Evolutionary conservation across 2,329 filamentous ascomycete species (phyloP).

Genomic region (Ceratocystis albifundus): DNA sequence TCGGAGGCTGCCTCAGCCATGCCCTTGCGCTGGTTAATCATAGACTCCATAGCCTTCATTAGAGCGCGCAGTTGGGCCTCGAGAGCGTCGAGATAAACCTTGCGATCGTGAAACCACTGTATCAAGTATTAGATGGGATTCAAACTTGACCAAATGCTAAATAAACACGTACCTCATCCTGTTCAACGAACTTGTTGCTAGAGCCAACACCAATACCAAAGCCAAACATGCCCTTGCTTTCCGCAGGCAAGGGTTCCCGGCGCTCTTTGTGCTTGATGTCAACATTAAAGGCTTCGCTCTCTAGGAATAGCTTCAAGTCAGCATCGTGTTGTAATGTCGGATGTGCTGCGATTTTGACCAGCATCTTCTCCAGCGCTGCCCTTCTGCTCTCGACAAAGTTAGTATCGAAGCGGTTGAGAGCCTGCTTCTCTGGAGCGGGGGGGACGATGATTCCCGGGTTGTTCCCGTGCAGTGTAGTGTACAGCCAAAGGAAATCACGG

Average conservation of each 20-base stretch:
- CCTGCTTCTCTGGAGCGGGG: conserved; percentile 94
- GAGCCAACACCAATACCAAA: conserved; percentile 62
- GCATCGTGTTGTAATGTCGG: conserved; percentile 83
- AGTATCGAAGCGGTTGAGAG: conserved; percentile 86
- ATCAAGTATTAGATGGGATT: conserved; percentile 22
- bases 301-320: conserved; percentile 90
- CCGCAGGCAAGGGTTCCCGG: conserved; percentile 69
- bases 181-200: conserved; percentile 84
- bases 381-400: conserved; percentile 92
- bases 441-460: conserved; percentile 92
- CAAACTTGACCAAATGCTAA: background rate
- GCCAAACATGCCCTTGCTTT: conserved; percentile 89
- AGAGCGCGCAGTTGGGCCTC: conserved; percentile 84
- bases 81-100: conserved; percentile 84
- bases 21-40: conserved; percentile 82
- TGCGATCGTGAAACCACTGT: conserved; percentile 95
- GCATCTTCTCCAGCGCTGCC: conserved; percentile 88
- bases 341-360: conserved; percentile 88
- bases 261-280: conserved; percentile 98
- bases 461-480: conserved; percentile 85
- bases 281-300: conserved; percentile 90
- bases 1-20: conserved; percentile 88
- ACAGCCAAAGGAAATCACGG: conserved; percentile 95
- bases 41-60: conserved; percentile 85
- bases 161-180: conserved; percentile 65